Conservation (phyloP, 2,329 filamentous ascomycete species). For the Cucurbitaria berberidis region DNA sequence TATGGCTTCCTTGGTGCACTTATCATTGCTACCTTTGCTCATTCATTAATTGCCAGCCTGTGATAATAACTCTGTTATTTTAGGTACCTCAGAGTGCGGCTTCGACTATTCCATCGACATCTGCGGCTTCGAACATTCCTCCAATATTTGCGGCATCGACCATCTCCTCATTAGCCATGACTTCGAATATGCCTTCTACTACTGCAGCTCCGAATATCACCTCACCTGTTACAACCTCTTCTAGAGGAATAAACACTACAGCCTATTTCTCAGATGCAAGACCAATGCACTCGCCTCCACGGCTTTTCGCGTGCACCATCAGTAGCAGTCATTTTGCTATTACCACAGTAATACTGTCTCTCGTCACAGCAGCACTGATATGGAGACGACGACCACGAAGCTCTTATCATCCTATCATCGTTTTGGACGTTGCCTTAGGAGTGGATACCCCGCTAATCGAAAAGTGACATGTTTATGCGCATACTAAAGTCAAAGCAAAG, state of each 20-base stretch:
- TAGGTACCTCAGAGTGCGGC: not conserved
- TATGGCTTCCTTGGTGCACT: not conserved
- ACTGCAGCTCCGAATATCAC: not conserved
- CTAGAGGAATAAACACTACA: not conserved
- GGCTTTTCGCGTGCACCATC: not conserved
- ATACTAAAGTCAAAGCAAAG: too few species aligned
- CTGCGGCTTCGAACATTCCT: not conserved
- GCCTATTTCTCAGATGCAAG: not conserved
- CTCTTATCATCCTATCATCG: not conserved
- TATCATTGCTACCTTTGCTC: not conserved
- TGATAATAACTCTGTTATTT: not conserved
- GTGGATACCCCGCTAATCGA: too few species aligned
- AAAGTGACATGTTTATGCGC: too few species aligned
- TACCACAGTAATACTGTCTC: not conserved
- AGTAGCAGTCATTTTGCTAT: not conserved
- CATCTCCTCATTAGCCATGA: not conserved
- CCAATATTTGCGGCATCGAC: not conserved
- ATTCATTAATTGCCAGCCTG: not conserved
- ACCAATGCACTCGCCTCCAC: not conserved
- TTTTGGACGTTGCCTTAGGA: not conserved
- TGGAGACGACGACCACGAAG: not conserved
- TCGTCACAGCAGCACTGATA: not conserved
- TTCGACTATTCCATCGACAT: not conserved
- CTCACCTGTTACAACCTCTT: not conserved
- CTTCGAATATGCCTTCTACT: not conserved